phyloP scores from a whole-genome alignment of 129 eudicot genomes.

The Flaveria brownii region DNA sequence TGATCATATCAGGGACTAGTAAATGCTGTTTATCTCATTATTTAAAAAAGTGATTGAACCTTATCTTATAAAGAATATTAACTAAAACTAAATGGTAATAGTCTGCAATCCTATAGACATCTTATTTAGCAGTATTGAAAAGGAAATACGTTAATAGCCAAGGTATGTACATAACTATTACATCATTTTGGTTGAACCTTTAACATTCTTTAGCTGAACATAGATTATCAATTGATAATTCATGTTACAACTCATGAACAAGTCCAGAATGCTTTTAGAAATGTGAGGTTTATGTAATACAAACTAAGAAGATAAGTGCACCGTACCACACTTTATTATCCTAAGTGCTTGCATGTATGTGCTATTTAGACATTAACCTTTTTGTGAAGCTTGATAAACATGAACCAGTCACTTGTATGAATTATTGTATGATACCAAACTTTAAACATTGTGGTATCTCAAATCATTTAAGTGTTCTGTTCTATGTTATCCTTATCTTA shows the following conservation, averaged over 20 bases:
- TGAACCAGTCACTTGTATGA: not conserved
- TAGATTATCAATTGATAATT: not conserved
- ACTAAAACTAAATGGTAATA: conserved; percentile 14
- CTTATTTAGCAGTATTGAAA: not conserved
- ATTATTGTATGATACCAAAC: not conserved
- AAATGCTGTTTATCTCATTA: conserved; percentile 4
- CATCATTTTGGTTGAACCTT: conserved; percentile 1
- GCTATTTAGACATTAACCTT: not conserved
- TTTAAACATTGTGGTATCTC: not conserved
- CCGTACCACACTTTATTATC: not conserved
- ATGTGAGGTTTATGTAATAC: not conserved
- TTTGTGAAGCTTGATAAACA: not conserved
- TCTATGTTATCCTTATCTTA: conserved; percentile 10
- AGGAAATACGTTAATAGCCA: not conserved
- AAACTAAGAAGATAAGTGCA: not conserved
- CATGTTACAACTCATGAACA: not conserved
- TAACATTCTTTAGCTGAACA: not conserved
- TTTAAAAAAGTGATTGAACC: not conserved
- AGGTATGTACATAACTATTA: conserved; percentile 7
- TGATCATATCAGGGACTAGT: not conserved
- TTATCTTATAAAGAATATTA: not conserved
- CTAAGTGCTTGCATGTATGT: not conserved
- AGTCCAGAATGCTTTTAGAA: not conserved
- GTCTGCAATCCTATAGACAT: not conserved
- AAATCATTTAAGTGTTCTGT: conserved; percentile 6